phyloP scores from a whole-genome alignment of 345 rosid species.

The Linum trigynum region DNA sequence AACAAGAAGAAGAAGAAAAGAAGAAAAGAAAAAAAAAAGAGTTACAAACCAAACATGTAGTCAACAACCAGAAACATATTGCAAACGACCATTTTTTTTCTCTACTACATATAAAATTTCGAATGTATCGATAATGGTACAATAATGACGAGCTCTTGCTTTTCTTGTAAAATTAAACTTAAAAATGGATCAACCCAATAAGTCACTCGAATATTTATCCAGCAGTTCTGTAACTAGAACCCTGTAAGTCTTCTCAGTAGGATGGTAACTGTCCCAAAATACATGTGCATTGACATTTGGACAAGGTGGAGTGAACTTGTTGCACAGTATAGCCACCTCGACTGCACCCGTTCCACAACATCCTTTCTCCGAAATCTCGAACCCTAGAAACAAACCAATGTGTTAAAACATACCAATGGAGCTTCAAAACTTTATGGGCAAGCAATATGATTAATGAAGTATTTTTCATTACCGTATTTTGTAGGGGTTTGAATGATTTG shows the following conservation, averaged over 20 bases:
- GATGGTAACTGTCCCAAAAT: slow-evolving; percentile 46
- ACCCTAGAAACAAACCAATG: slow-evolving; percentile 22
- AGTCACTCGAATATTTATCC: background rate
- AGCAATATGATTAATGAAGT: too few species aligned
- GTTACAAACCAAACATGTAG: too few species aligned
- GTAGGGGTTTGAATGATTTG: slow-evolving; percentile 17
- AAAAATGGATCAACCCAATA: too few species aligned
- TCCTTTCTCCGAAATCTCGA: slow-evolving; percentile 27
- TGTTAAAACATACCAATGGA: background rate
- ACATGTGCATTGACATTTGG: slow-evolving; percentile 13
- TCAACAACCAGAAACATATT: too few species aligned
- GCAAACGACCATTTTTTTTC: too few species aligned
- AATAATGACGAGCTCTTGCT: too few species aligned
- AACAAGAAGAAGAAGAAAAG: too few species aligned
- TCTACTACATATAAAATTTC: too few species aligned
- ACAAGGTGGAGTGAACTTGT: slow-evolving; percentile 17
- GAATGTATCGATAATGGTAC: too few species aligned
- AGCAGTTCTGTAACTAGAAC: slow-evolving; percentile 1
- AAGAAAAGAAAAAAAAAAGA: too few species aligned
- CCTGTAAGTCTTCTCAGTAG: slow-evolving; percentile 27
- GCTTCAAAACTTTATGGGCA: too few species aligned
- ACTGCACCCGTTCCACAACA: slow-evolving; percentile 37
- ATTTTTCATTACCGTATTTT: slow-evolving; percentile 20
- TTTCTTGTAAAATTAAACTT: too few species aligned
- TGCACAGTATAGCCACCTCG: slow-evolving; percentile 25